A percentile compares a stretch with the other conserved stretches of the same genome.
Conservation (phyloP, 345 rosid genomes). For the Hirschfeldia incana region DNA sequence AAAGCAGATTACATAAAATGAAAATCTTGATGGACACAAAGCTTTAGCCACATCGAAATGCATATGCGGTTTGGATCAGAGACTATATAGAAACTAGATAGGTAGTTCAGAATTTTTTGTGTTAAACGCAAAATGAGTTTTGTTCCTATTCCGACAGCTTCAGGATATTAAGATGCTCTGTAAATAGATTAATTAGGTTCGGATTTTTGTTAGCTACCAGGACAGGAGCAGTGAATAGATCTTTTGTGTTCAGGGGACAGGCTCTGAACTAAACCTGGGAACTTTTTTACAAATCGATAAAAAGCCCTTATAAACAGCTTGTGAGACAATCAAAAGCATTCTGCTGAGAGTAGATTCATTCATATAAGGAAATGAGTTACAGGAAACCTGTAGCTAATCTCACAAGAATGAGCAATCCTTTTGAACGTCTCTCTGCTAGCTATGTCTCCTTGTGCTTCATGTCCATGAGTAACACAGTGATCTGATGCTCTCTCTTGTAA, state of each 20-base stretch:
- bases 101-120: not conserved
- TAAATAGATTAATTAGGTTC: slow-evolving; percentile 12
- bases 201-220: too few species aligned
- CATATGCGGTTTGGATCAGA: not conserved
- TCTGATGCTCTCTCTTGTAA: slow-evolving; percentile 99
- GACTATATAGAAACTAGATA: not conserved
- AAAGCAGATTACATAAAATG: slow-evolving; percentile 6
- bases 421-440: slow-evolving; percentile 77
- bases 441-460: slow-evolving; percentile 90
- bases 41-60: not conserved
- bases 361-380: slow-evolving; percentile 11
- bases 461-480: slow-evolving; percentile 67
- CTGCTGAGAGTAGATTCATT: slow-evolving; percentile 22
- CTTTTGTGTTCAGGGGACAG: not conserved
- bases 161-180: not conserved
- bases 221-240: slow-evolving; percentile 11
- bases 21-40: slow-evolving; percentile 1
- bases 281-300: slow-evolving; percentile 8
- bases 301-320: not conserved
- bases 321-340: not conserved
- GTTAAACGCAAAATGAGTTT: not conserved
- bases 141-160: not conserved
- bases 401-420: slow-evolving; percentile 59
- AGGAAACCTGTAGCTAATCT: slow-evolving; percentile 2
- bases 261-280: not conserved